These are phyloP conservation scores for Gleditsia sinensis DNA, from an alignment of 306 rosid species.

Conservation along the genomic window DNA sequence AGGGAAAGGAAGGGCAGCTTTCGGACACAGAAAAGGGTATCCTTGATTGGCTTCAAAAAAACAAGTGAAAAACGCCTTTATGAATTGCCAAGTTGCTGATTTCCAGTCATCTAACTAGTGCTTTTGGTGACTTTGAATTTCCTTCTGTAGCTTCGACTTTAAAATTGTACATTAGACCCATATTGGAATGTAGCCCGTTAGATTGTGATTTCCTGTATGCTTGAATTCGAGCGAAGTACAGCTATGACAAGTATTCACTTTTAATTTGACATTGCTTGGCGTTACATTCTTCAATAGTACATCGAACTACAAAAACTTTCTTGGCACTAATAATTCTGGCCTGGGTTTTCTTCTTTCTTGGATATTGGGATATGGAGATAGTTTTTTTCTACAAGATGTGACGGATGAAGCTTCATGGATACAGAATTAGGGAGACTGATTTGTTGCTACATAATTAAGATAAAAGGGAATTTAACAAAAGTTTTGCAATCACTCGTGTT, in stretches of 20 bases:
- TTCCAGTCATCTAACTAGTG: conserved; percentile 6
- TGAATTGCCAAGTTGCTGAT: conserved; percentile 1
- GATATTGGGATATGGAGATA: conserved; percentile 17
- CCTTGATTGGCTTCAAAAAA: conserved; percentile 78
- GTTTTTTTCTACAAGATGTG: conserved; percentile 15
- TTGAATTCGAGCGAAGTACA: conserved; percentile 22
- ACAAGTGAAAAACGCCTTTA: conserved; percentile 41
- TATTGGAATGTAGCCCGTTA: background rate
- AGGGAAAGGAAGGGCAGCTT: conserved; percentile 48
- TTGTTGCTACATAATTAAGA: conserved; percentile 6
- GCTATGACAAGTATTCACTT: conserved; percentile 13
- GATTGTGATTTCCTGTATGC: conserved; percentile 30
- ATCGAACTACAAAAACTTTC: background rate
- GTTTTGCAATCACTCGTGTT: too few species aligned
- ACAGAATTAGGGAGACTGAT: conserved; percentile 6
- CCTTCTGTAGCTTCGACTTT: conserved; percentile 9
- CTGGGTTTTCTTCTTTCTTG: background rate
- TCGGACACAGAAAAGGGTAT: conserved; percentile 84
- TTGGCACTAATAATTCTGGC: background rate
- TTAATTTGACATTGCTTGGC: conserved; percentile 19
- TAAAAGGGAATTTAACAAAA: too few species aligned
- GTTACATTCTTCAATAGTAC: conserved; percentile 35
- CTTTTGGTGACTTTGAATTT: conserved; percentile 23
- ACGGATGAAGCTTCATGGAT: background rate
- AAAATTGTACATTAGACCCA: conserved; percentile 29